Evolutionary conservation across 2,329 filamentous ascomycete species (phyloP).

Genomic region (Cryphonectria carpinicola): DNA sequence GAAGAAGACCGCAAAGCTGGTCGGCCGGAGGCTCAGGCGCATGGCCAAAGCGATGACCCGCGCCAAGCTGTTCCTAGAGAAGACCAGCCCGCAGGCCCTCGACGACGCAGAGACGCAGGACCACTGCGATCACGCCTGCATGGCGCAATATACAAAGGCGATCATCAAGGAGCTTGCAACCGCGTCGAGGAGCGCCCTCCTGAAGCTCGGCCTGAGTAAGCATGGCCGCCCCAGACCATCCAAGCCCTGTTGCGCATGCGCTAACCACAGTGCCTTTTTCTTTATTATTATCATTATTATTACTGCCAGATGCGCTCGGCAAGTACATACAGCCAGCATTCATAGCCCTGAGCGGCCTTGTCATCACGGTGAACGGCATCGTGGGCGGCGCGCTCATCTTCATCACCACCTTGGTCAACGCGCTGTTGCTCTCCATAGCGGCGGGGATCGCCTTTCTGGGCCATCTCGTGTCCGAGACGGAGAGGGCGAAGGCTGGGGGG

Average conservation of each 20-base stretch:
- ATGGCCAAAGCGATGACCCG: neutral
- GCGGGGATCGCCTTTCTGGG: neutral
- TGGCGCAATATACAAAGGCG: neutral
- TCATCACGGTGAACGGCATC: neutral
- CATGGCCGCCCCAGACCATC: too few species aligned
- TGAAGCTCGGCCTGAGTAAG: neutral
- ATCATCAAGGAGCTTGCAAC: neutral
- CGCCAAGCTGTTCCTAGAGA: neutral
- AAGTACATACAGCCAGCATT: neutral
- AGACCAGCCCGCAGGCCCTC: neutral
- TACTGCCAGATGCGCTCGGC: neutral
- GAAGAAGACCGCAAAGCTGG: neutral
- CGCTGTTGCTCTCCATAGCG: neutral
- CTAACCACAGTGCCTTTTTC: neutral
- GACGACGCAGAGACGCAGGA: too few species aligned
- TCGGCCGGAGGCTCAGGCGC: neutral
- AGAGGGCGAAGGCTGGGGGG: neutral
- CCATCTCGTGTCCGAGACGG: neutral
- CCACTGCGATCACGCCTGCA: neutral
- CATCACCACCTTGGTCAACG: neutral
- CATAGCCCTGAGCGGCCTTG: neutral
- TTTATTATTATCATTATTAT: too few species aligned
- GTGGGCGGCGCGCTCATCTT: neutral
- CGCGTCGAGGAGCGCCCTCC: neutral
- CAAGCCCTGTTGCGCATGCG: neutral